Conservation (phyloP, 257 asterid genomes). For the Striga asiatica region DNA sequence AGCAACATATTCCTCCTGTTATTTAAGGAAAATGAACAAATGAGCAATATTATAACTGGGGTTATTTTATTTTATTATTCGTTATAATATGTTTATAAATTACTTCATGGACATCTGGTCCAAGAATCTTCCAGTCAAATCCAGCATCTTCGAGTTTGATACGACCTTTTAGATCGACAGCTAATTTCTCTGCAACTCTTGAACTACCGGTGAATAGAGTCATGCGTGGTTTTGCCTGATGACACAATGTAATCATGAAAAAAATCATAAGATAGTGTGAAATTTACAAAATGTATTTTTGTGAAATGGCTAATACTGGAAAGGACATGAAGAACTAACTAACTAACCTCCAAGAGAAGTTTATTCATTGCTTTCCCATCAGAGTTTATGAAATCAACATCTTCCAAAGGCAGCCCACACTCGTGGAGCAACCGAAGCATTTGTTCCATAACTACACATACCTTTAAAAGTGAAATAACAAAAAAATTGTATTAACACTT, state of each 20-base stretch:
- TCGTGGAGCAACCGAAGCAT: constrained; percentile 87
- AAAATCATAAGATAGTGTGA: too few species aligned
- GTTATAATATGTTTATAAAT: too few species aligned
- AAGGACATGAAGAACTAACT: too few species aligned
- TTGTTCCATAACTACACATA: constrained; percentile 85
- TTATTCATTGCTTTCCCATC: constrained; percentile 86
- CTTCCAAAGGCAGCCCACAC: constrained; percentile 74
- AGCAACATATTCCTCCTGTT: constrained; percentile 84
- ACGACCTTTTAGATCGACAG: constrained; percentile 71
- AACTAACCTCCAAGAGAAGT: constrained; percentile 77
- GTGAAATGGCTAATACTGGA: too few species aligned
- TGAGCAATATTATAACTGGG: too few species aligned
- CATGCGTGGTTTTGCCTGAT: constrained; percentile 88
- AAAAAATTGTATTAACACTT: too few species aligned
- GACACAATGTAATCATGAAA: constrained; percentile 5
- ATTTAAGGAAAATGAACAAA: too few species aligned
- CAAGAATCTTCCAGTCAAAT: constrained; percentile 95
- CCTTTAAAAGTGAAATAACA: too few species aligned
- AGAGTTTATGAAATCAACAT: constrained; percentile 86
- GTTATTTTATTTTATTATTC: too few species aligned
- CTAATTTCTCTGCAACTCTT: constrained; percentile 84
- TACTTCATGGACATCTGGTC: constrained; percentile 95
- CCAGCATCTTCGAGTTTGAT: constrained; percentile 93
- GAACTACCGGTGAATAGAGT: constrained; percentile 97
- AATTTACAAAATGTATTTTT: too few species aligned